phyloP scores from a whole-genome alignment of 192 early-diverging fungal species.

The Jimgerdemannia flammicorona region DNA sequence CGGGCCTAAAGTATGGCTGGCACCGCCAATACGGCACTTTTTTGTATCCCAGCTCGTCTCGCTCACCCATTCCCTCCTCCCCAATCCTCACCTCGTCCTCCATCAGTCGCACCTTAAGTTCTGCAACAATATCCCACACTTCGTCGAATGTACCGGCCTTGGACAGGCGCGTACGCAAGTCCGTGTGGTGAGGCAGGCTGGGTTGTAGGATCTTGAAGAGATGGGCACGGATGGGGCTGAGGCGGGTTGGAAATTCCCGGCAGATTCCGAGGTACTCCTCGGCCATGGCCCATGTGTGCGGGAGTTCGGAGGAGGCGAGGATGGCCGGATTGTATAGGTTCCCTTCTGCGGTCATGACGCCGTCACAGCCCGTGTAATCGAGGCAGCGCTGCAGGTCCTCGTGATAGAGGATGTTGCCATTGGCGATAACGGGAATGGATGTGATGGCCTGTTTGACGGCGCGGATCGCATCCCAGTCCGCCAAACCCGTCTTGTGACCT shows the following conservation, averaged over 20 bases:
- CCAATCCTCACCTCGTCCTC: conserved; percentile 21
- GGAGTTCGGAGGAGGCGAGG: conserved; percentile 56
- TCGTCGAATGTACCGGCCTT: conserved; percentile 56
- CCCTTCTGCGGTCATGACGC: conserved; percentile 92
- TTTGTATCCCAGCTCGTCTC: conserved; percentile 33
- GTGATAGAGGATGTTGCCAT: conserved; percentile 95
- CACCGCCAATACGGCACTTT: conserved; percentile 49
- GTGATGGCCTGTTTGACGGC: conserved; percentile 75
- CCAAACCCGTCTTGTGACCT: conserved; percentile 93
- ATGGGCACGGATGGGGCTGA: conserved; percentile 76
- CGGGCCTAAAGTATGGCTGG: conserved; percentile 53
- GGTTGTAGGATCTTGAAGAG: conserved; percentile 89
- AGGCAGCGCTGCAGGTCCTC: conserved; percentile 87
- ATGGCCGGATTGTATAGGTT: conserved; percentile 87
- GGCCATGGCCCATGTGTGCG: conserved; percentile 74
- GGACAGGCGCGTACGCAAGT: conserved; percentile 71
- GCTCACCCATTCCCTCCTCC: conserved; percentile 28
- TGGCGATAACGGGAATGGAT: conserved; percentile 89
- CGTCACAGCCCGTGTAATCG: conserved; percentile 82
- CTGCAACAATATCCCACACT: conserved; percentile 49
- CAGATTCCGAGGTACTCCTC: conserved; percentile 91
- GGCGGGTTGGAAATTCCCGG: conserved; percentile 48
- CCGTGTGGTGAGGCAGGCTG: conserved; percentile 72
- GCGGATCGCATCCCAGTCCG: conserved; percentile 93
- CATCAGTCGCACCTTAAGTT: conserved; percentile 52